Conservation (phyloP, 345 rosid genomes). For the Bretschneidera sinensis region DNA sequence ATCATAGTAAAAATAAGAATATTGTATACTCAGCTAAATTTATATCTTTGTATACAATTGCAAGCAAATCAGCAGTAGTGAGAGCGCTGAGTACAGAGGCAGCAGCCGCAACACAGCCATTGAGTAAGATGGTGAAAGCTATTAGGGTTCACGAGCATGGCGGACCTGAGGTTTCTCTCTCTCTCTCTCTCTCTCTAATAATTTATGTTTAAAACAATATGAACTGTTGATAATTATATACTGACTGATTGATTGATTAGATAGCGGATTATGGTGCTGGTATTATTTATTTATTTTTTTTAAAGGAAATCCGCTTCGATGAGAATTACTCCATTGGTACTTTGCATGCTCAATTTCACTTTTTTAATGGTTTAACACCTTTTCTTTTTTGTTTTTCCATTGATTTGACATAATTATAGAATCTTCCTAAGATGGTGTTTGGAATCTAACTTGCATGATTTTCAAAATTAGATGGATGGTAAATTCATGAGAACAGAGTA, state of each 20-base stretch:
- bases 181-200: not conserved
- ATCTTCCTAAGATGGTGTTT: too few species aligned
- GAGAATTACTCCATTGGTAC: not conserved
- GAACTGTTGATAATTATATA: not conserved
- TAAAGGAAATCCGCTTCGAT: not conserved
- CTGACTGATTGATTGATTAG: not conserved
- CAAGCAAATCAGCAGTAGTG: too few species aligned
- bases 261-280: not conserved
- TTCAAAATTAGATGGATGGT: too few species aligned
- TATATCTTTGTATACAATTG: too few species aligned
- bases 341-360: not conserved
- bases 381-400: too few species aligned
- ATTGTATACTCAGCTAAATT: too few species aligned
- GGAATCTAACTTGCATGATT: too few species aligned
- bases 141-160: constrained; percentile 83
- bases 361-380: too few species aligned
- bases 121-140: constrained; percentile 69
- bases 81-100: constrained; percentile 23
- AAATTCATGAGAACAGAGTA: too few species aligned
- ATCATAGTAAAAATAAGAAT: too few species aligned
- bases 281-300: too few species aligned
- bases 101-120: constrained; percentile 16
- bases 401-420: too few species aligned
- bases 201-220: not conserved
- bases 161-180: constrained; percentile 65